phyloP scores from a whole-genome alignment of 306 rosid genomes.

The Abrus pulchellus region DNA sequence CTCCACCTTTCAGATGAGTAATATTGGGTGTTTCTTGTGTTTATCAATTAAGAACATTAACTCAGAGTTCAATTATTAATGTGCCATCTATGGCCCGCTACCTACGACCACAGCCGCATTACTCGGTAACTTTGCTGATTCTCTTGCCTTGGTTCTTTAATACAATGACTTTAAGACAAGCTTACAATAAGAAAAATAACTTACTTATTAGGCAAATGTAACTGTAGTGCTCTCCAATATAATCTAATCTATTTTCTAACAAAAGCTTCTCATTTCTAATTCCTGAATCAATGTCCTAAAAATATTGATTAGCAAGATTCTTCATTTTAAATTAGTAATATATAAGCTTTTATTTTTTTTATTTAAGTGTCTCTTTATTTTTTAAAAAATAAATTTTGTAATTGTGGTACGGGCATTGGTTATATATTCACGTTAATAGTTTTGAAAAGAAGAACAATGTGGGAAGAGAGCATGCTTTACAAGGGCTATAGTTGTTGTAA shows the following conservation, averaged over 20 bases:
- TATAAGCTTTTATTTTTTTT: too few relatives aligned
- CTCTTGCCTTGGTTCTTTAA: constrained; percentile 9
- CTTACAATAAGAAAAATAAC: too few relatives aligned
- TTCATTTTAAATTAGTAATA: too few relatives aligned
- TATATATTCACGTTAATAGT: not conserved
- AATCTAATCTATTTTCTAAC: too few relatives aligned
- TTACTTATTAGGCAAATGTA: too few relatives aligned
- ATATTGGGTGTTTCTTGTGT: constrained; percentile 26
- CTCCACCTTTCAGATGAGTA: not conserved
- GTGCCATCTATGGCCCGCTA: constrained; percentile 24
- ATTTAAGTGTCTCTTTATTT: too few relatives aligned
- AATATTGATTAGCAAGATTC: too few relatives aligned
- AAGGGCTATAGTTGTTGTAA: not conserved
- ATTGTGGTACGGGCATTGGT: not conserved
- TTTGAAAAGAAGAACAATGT: not conserved
- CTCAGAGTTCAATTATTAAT: constrained; percentile 37
- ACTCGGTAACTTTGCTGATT: constrained; percentile 38
- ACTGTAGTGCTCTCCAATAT: too few relatives aligned
- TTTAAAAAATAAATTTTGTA: too few relatives aligned
- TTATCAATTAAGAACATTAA: not conserved
- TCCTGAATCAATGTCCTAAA: too few relatives aligned
- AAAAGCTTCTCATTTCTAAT: too few relatives aligned
- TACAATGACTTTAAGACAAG: constrained; percentile 24
- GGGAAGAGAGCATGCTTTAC: constrained; percentile 1
- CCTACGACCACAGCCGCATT: constrained; percentile 46